Conservation (phyloP, 2,329 filamentous ascomycete species). For the Fusarium phyllophilum region DNA sequence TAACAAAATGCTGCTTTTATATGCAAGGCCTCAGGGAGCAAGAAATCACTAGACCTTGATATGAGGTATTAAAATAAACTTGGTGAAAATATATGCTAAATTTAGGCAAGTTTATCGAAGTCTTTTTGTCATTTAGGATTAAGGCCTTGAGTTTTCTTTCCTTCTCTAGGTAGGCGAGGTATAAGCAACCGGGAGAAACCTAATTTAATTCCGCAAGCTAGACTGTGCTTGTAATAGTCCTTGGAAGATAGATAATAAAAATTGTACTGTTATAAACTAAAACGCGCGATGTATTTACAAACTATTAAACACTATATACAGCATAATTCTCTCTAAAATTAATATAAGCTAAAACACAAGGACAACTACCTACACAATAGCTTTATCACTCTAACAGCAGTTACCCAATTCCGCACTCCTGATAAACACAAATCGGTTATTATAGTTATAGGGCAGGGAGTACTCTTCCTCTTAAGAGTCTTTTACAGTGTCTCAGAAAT, state of each 20-base stretch:
- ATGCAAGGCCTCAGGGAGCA: background rate
- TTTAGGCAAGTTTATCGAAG: too few species aligned
- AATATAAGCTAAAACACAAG: background rate
- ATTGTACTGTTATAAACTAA: too few species aligned
- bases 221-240: background rate
- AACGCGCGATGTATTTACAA: too few species aligned
- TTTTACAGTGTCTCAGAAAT: background rate
- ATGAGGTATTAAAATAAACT: too few species aligned
- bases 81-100: too few species aligned
- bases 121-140: too few species aligned
- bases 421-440: rapidly evolving
- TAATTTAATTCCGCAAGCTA: background rate
- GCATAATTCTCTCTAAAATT: background rate
- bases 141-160: too few species aligned
- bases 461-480: rapidly evolving
- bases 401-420: background rate
- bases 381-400: rapidly evolving
- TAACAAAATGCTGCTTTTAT: background rate
- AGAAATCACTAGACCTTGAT: too few species aligned
- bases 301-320: too few species aligned
- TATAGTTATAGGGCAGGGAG: background rate
- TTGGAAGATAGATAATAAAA: background rate
- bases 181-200: background rate
- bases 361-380: rapidly evolving
- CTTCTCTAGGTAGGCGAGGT: too few species aligned